Conservation (phyloP, 306 rosid genomes). For the Quercus alba region DNA sequence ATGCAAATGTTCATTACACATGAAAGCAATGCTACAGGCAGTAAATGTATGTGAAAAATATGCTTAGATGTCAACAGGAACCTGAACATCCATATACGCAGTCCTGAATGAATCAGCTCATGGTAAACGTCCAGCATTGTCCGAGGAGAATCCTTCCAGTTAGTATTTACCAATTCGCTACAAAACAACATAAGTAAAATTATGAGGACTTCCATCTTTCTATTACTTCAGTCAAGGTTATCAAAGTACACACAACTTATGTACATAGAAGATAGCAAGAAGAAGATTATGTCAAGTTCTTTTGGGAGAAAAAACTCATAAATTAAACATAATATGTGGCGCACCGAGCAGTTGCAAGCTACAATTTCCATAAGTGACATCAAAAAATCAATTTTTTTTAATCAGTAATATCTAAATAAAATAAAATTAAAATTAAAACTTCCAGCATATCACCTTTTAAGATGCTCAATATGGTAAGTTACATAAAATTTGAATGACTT, state of each 20-base stretch:
- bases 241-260: background rate
- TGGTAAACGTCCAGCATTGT: constrained; percentile 65
- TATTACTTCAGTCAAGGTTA: background rate
- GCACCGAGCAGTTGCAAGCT: background rate
- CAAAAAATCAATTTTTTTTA: background rate
- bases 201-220: background rate
- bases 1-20: background rate
- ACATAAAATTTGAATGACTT: background rate
- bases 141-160: constrained; percentile 83
- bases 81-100: constrained; percentile 92
- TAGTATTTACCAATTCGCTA: constrained; percentile 26
- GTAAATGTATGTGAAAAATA: background rate
- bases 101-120: constrained; percentile 62
- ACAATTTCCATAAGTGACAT: background rate
- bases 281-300: background rate
- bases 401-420: background rate
- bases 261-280: background rate
- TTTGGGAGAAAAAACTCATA: background rate
- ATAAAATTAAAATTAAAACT: too few relatives aligned
- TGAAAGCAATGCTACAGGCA: background rate
- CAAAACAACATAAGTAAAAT: constrained; percentile 13
- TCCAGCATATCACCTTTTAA: background rate
- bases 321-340: background rate
- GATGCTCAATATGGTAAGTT: background rate
- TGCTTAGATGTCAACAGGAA: constrained; percentile 15